These are phyloP conservation scores for Clonostachys rosea DNA, from an alignment of 2,329 filamentous ascomycete genomes.

Conservation along the genomic window DNA sequence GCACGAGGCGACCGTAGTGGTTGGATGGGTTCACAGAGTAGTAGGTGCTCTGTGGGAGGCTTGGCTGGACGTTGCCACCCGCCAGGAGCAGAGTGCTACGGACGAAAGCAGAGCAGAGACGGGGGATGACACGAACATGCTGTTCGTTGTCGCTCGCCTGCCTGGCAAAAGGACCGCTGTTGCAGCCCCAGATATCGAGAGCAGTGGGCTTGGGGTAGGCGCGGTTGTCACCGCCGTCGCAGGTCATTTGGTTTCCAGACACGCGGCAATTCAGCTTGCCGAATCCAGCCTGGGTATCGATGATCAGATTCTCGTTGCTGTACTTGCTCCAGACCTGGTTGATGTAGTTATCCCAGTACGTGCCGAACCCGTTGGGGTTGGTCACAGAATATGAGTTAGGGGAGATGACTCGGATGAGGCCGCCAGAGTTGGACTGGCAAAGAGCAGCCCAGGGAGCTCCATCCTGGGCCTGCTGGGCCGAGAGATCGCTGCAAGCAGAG, in stretches of 20 bases:
- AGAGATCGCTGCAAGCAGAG: conserved; percentile 20
- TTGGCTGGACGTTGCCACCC: conserved; percentile 36
- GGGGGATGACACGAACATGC: conserved; percentile 62
- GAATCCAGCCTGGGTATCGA: conserved; percentile 51
- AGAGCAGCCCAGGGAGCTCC: conserved; percentile 47
- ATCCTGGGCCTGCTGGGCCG: conserved; percentile 37
- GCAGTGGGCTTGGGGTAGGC: conserved; percentile 43
- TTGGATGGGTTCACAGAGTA: conserved; percentile 54
- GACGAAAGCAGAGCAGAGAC: conserved; percentile 74
- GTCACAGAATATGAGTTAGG: conserved; percentile 44
- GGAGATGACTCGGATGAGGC: conserved; percentile 44
- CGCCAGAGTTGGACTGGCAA: conserved; percentile 32
- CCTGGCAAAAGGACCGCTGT: conserved; percentile 50
- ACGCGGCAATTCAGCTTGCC: conserved; percentile 41
- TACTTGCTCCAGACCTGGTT: conserved; percentile 48
- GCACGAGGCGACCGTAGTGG: conserved; percentile 63
- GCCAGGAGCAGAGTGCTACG: conserved; percentile 58
- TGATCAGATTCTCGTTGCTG: conserved; percentile 29
- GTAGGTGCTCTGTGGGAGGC: conserved; percentile 46
- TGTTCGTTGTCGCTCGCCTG: conserved; percentile 33
- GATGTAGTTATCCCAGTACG: conserved; percentile 46
- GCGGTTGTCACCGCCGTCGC: conserved; percentile 24
- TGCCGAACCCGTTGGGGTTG: conserved; percentile 36
- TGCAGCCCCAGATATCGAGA: conserved; percentile 46
- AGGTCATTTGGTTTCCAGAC: conserved; percentile 22